Evolutionary conservation across 2,329 filamentous ascomycete genomes (phyloP).

Genomic region (Podosphaera fusca): DNA sequence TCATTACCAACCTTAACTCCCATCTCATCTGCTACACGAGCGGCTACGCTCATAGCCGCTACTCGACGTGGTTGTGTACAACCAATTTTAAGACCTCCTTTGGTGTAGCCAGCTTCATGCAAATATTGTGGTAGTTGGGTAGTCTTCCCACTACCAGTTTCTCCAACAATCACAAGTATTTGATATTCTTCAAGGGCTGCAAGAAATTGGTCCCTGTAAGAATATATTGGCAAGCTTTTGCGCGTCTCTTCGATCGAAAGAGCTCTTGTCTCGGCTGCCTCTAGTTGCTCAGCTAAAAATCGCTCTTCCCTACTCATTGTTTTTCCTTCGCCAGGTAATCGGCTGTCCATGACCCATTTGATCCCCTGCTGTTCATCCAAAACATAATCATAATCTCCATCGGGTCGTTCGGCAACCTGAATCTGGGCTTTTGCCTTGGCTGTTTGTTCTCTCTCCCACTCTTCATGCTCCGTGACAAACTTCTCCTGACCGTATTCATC

Average conservation of each 20-base stretch:
- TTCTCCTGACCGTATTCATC: constrained; percentile 75
- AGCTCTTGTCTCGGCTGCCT: constrained; percentile 73
- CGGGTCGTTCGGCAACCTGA: constrained; percentile 45
- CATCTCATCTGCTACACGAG: constrained; percentile 85
- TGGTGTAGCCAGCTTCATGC: constrained; percentile 74
- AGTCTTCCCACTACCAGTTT: constrained; percentile 88
- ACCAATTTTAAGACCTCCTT: constrained; percentile 61
- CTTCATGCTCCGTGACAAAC: constrained; percentile 80
- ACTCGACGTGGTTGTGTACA: constrained; percentile 91
- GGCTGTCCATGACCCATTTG: constrained; percentile 57
- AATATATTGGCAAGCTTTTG: constrained; percentile 74
- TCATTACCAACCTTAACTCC: constrained; percentile 75
- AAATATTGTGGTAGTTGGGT: constrained; percentile 90
- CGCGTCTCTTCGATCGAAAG: constrained; percentile 76
- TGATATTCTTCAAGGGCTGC: constrained; percentile 72
- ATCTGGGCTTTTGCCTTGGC: constrained; percentile 77
- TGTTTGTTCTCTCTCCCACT: constrained; percentile 84
- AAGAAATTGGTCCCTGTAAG: constrained; percentile 66
- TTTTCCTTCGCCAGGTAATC: constrained; percentile 47
- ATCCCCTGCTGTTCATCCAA: constrained; percentile 78
- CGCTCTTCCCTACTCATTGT: constrained; percentile 56
- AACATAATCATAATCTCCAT: constrained; percentile 77
- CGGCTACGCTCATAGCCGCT: constrained; percentile 92
- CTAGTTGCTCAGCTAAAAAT: constrained; percentile 56
- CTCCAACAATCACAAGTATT: constrained; percentile 75